Base-by-base conservation (phyloP, 2,329 filamentous ascomycete species). In the Elsinoe batatas region DNA sequence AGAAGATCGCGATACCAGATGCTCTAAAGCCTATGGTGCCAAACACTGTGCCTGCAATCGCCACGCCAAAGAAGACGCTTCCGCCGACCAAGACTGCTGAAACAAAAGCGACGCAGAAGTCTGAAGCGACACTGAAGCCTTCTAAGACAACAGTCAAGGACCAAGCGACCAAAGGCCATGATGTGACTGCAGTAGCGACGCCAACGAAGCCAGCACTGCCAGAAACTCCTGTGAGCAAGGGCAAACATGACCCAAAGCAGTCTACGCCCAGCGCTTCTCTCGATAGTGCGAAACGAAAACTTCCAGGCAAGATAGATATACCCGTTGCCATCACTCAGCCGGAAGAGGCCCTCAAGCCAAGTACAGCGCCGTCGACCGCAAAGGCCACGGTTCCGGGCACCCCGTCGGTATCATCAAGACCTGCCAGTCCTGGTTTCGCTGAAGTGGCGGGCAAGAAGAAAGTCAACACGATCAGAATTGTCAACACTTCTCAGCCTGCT, bases 391-490 rank as follows among this genome's bases (percentile, higher is more conserved):
- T 32, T 18, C 50, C 47, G 7, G 38, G 26, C 17, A 54, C 57
- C 11, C 58, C 57, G 71, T 55, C 8, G 67, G 71, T 20, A 62
- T 80, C 32, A 78, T 79, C 57, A 3, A 36, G 56, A 49, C 50
- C 50, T 12, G 40, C 35, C 30, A 79, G 82, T 13, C 80, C 80
- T 3, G 65, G 74, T 13, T 75, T 78, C 13, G 64, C 64, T 15
- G 70, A 69, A 3, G 75, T 73, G 3, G 72, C 74, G 3, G 64
- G 71, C 20, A 70, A 71, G 58, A 72, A 71, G 50, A 59, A 67
- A 49, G 79, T 84, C 0, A 84, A 85, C 64, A 87, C 84, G 1
- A 68, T 90, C 35, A 78, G 85, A n/a, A 76, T 90, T 6, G 75
- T 87, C n/a, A 75, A 83, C 17, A 83, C 82, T 0, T 79, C 83